Evolutionary conservation across 2,329 filamentous ascomycete species (phyloP).

Genomic region (Xylariales sp.): DNA sequence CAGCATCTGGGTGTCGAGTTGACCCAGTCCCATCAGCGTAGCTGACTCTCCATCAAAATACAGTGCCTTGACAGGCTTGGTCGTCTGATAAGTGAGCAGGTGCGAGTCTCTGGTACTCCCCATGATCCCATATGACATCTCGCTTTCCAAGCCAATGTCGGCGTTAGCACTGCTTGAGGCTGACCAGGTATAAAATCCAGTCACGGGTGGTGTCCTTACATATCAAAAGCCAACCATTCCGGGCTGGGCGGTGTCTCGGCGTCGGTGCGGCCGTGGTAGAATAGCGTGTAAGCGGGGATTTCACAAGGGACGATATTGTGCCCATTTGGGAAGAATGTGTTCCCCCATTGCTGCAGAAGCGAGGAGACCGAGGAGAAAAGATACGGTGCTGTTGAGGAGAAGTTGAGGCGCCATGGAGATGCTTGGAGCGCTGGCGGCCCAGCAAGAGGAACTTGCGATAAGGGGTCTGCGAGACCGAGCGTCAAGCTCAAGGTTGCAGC

Average conservation of each 20-base stretch:
- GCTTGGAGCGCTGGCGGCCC: not conserved
- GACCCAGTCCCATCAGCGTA: constrained; percentile 39
- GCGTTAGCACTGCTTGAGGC: not conserved
- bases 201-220: constrained; percentile 18
- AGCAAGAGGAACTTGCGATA: constrained; percentile 4
- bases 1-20: constrained; percentile 45
- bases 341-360: constrained; percentile 44
- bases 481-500: constrained; percentile 1
- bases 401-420: constrained; percentile 33
- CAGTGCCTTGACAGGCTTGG: constrained; percentile 33
- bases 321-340: constrained; percentile 47
- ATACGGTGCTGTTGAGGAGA: constrained; percentile 41
- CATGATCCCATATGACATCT: constrained; percentile 52
- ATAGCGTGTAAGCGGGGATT: constrained; percentile 39
- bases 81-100: constrained; percentile 45
- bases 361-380: constrained; percentile 42
- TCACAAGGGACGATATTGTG: constrained; percentile 41
- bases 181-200: not conserved
- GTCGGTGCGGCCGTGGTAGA: constrained; percentile 45
- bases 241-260: constrained; percentile 36
- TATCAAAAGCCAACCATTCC: constrained; percentile 49
- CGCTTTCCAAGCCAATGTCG: constrained; percentile 19
- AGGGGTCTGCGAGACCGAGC: not conserved
- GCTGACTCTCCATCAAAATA: constrained; percentile 49
- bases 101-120: constrained; percentile 36